Evolutionary conservation across 2,329 filamentous ascomycete species (phyloP).

Genomic region (Cladosporium sp.): DNA sequence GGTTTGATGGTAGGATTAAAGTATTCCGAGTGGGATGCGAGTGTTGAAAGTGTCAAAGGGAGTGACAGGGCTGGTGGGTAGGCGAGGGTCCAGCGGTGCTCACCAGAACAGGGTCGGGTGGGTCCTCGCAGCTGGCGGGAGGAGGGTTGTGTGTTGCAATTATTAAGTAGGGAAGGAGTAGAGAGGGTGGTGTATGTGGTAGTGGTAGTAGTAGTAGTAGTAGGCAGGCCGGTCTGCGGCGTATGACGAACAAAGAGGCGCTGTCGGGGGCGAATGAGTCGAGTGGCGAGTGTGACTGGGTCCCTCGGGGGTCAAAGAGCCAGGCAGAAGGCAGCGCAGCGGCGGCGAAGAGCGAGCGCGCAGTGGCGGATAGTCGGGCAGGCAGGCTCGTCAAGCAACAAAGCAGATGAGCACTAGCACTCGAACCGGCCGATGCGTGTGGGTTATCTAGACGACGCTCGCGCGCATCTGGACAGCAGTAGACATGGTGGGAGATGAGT

Average conservation of each 20-base stretch:
- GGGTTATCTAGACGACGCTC: constrained; percentile 11
- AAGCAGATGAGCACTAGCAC: not conserved
- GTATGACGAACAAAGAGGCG: constrained; percentile 19
- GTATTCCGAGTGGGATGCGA: not conserved
- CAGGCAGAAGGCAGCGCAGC: constrained; percentile 16
- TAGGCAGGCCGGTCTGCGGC: not conserved
- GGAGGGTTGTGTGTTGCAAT: constrained; percentile 1
- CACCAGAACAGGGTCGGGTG: constrained; percentile 19
- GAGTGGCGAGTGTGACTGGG: constrained; percentile 16
- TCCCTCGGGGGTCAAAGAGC: constrained; percentile 16
- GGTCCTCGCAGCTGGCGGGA: constrained; percentile 20
- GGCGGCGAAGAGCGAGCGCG: constrained; percentile 12
- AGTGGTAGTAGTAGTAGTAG: constrained; percentile 5
- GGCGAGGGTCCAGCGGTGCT: constrained; percentile 18
- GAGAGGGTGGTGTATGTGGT: constrained; percentile 12
- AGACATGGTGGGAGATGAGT: not conserved
- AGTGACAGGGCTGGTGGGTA: constrained; percentile 18
- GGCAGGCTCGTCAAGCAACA: constrained; percentile 11
- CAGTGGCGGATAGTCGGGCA: not conserved
- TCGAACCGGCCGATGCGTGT: constrained; percentile 1
- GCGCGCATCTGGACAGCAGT: not conserved
- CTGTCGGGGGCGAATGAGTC: constrained; percentile 14
- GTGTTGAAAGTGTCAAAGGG: constrained; percentile 1
- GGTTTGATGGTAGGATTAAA: constrained; percentile 1
- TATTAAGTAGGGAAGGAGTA: constrained; percentile 15